These are phyloP conservation scores for Grosmannia clavigera DNA, from an alignment of 2,329 filamentous ascomycete species.

Conservation along the genomic window DNA sequence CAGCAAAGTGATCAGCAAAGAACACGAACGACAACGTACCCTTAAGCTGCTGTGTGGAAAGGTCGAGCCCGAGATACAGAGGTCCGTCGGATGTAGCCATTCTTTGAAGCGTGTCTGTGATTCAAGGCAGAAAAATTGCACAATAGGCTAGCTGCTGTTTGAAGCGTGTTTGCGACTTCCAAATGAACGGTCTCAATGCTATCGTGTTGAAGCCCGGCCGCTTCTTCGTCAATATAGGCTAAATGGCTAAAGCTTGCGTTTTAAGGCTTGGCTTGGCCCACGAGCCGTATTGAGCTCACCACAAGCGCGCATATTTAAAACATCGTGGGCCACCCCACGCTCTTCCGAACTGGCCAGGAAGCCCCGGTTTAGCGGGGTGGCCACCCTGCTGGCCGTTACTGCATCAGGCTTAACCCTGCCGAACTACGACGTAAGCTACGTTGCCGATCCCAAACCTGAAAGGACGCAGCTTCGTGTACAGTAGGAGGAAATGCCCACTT, in stretches of 20 bases:
- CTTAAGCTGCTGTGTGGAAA: conserved; percentile 95
- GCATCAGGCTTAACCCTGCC: too few relatives aligned
- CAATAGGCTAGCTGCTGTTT: background rate
- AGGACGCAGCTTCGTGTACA: too few relatives aligned
- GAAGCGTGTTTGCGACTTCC: background rate
- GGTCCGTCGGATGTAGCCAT: conserved; percentile 28
- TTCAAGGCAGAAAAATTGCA: background rate
- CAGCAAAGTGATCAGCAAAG: background rate
- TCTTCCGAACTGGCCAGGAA: background rate
- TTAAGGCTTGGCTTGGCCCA: background rate
- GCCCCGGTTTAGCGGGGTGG: background rate
- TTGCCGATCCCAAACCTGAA: too few relatives aligned
- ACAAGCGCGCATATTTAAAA: background rate
- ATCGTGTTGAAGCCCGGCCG: background rate
- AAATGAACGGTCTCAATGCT: background rate
- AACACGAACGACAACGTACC: conserved; percentile 32
- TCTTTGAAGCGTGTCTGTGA: background rate
- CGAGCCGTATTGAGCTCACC: background rate
- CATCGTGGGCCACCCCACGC: background rate
- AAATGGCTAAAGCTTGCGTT: background rate
- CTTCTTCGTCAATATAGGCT: background rate
- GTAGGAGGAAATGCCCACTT: background rate
- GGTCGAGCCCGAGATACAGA: conserved; percentile 84
- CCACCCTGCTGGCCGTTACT: background rate
- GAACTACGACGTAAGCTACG: too few relatives aligned